Base-by-base conservation (phyloP, 2,329 filamentous ascomycete species). In the Leptodontidium sp. region DNA sequence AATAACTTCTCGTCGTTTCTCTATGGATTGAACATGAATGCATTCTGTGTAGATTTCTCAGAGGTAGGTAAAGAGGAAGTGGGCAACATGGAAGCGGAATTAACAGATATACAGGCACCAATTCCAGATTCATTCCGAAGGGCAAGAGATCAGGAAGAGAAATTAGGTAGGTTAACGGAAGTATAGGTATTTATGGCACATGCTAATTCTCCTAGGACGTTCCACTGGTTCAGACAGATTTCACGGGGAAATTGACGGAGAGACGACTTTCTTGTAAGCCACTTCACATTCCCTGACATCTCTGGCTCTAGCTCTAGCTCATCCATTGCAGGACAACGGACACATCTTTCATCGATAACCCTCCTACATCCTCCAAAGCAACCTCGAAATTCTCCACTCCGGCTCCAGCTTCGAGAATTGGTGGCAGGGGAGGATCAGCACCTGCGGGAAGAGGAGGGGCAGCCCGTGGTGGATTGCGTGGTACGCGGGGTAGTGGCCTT, bases 1-100 rank as follows among this genome's bases (percentile, higher is more conserved):
- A 96, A 99, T 84, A 97, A 92, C 77, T 99, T 99, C 80, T 94
- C 94, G 0, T 93, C 91, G 75, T 98, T 99, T 77, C 82, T 99
- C 57, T 99, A 98, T 76, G 96, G 96, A 1, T 81, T 99, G 79
- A 98, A 98, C 78, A 98, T 99, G 94, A 98, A 98, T 80, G 96
- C 96, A 1, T 99, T 98, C 79, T 98, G 95, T 79, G 94, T 98
- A 40, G 96, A 99, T 80, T 99, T 98, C 73, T 93, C 94, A 0
- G 96, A 99, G 88, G 94, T 94, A 82, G 63, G 79, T 66, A 26
- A 45, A 4, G 59, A 4, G 11, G 24, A 21, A 21, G 47, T 21
- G 9, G 17, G n/a, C 8, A 9, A 8, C 11, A 24, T n/a, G 47
- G n/a, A 50, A 50, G 9, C n/a, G 14, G 14, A 57, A 47, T 65